Conservation (phyloP, 164 flowering plant species). For the Vitis rotundifolia region DNA sequence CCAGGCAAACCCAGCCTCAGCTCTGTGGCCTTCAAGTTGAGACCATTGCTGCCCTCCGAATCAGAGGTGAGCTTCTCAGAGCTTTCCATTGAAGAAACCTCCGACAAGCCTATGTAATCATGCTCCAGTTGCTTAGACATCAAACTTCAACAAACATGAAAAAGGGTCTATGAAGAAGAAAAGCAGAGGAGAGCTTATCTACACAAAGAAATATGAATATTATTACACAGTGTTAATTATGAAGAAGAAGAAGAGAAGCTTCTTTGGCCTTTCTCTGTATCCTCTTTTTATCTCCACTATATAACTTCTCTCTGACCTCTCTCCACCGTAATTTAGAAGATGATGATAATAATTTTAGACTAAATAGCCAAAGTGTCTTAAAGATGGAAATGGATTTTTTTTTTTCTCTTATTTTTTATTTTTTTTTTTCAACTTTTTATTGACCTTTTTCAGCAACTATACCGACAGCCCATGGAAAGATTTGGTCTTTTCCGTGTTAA, state of each 20-base stretch:
- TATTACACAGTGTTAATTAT: neutral
- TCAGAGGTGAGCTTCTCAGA: conserved; percentile 37
- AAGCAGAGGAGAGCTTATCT: neutral
- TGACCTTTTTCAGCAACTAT: conserved; percentile 26
- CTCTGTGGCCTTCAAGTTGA: conserved; percentile 74
- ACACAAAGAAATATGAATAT: neutral
- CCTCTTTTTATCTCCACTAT: neutral
- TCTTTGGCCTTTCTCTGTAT: conserved; percentile 14
- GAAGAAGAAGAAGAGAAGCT: conserved; percentile 15
- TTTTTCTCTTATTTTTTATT: neutral
- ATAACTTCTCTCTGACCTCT: neutral
- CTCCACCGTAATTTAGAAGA: neutral
- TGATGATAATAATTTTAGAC: neutral
- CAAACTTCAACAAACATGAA: conserved; percentile 17
- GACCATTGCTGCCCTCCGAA: conserved; percentile 8
- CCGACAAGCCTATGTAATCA: conserved; percentile 77
- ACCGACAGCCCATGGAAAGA: conserved; percentile 38
- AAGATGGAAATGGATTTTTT: conserved; percentile 7
- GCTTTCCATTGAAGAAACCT: conserved; percentile 48
- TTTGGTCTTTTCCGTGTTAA: too few relatives aligned
- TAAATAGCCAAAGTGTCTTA: neutral
- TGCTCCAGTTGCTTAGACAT: conserved; percentile 62
- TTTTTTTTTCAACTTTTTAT: neutral
- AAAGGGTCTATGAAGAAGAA: conserved; percentile 3
- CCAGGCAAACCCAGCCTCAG: conserved; percentile 93